A percentile compares a stretch with the other conserved stretches of the same genome.
phyloP scores from a whole-genome alignment of 371 early-diverging fungal species.

The Rhizopus sp. region DNA sequence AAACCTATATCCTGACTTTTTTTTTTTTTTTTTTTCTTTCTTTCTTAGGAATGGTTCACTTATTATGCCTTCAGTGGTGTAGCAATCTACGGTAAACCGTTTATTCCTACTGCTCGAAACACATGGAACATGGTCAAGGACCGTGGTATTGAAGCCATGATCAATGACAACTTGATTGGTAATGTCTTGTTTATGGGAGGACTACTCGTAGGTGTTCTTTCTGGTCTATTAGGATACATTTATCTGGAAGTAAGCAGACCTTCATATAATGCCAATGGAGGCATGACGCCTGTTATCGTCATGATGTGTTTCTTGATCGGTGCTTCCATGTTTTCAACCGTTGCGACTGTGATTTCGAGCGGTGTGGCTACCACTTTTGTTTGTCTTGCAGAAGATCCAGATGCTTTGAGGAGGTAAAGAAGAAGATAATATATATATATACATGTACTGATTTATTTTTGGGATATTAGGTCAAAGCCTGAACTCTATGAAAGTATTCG shows the following conservation, averaged over 20 bases:
- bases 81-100: constrained; percentile 94
- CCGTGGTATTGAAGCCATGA: constrained; percentile 87
- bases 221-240: constrained; percentile 57
- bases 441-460: background rate
- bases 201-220: constrained; percentile 56
- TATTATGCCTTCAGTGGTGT: constrained; percentile 91
- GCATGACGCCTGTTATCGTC: constrained; percentile 52
- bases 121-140: constrained; percentile 88
- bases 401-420: constrained; percentile 54
- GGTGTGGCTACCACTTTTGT: constrained; percentile 86
- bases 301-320: constrained; percentile 71
- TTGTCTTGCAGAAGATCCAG: constrained; percentile 86
- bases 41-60: constrained; percentile 72
- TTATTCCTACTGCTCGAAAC: constrained; percentile 77
- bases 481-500: constrained; percentile 65
- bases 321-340: constrained; percentile 65
- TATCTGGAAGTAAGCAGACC: constrained; percentile 49
- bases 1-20: background rate
- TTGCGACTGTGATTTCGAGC: constrained; percentile 75
- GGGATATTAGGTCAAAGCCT: constrained; percentile 51
- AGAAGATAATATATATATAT: background rate
- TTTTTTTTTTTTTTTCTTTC: too few relatives aligned
- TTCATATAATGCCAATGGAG: constrained; percentile 39
- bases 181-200: constrained; percentile 68
- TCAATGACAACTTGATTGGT: constrained; percentile 88